phyloP scores from a whole-genome alignment of 768 basidiomycete species.

The Lentinula detonsa region DNA sequence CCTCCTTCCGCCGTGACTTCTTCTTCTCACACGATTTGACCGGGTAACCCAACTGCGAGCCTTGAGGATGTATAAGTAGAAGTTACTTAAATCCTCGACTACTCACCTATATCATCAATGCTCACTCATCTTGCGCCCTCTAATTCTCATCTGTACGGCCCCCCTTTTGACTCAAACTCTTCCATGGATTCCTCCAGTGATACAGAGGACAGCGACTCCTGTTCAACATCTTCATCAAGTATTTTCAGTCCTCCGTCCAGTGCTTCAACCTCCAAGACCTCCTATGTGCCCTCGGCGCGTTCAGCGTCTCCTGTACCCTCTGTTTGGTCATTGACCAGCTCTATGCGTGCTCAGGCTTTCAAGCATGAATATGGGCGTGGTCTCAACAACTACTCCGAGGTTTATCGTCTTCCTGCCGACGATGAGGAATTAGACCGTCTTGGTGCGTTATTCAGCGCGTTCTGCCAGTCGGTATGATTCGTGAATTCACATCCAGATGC shows the following conservation, averaged over 20 bases:
- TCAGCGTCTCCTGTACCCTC: constrained; percentile 65
- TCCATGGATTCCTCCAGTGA: constrained; percentile 27
- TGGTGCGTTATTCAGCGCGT: constrained; percentile 31
- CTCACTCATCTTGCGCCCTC: not conserved
- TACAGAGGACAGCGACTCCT: constrained; percentile 37
- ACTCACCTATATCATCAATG: not conserved
- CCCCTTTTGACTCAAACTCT: not conserved
- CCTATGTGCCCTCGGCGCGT: constrained; percentile 54
- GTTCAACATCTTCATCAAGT: constrained; percentile 36
- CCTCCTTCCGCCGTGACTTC: not conserved
- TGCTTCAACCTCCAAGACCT: constrained; percentile 45
- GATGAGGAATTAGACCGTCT: constrained; percentile 70
- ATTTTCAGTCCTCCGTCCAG: constrained; percentile 30
- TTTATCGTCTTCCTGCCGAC: constrained; percentile 75
- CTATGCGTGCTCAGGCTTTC: constrained; percentile 52
- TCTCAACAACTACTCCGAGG: constrained; percentile 73
- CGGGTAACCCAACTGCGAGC: not conserved
- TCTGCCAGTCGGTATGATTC: not conserved
- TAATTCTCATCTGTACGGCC: not conserved
- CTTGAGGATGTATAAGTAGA: constrained; percentile 4
- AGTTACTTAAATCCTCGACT: not conserved
- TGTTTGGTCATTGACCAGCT: constrained; percentile 62
- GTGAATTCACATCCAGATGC: constrained; percentile 37
- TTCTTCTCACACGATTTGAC: constrained; percentile 2
- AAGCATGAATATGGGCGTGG: constrained; percentile 63